These are phyloP conservation scores for Diaporthe citri DNA, from an alignment of 2,329 filamentous ascomycete genomes.

Conservation along the genomic window DNA sequence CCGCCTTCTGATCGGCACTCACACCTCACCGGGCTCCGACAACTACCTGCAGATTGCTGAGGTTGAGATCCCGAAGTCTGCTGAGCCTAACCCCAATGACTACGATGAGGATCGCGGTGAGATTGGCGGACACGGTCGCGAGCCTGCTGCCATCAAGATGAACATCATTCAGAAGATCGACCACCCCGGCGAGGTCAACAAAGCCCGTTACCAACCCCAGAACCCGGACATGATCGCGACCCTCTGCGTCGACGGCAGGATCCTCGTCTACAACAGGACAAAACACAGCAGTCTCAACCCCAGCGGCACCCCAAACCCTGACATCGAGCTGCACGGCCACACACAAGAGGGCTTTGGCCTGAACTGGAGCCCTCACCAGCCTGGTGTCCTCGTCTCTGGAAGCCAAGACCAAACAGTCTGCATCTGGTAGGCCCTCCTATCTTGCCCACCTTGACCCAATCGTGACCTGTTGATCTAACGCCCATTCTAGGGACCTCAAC, in stretches of 20 bases:
- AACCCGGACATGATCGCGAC: slow-evolving; percentile 98
- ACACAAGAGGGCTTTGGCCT: slow-evolving; percentile 91
- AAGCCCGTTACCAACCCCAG: slow-evolving; percentile 96
- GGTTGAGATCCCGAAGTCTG: slow-evolving; percentile 88
- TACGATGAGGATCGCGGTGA: slow-evolving; percentile 94
- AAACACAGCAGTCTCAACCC: slow-evolving; percentile 85
- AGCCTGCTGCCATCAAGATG: slow-evolving; percentile 83
- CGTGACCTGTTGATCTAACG: neutral
- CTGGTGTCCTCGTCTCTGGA: slow-evolving; percentile 87
- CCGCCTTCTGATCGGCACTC: slow-evolving; percentile 91
- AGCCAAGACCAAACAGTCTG: slow-evolving; percentile 93
- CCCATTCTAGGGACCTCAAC: slow-evolving; percentile 36
- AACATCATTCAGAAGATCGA: slow-evolving; percentile 95
- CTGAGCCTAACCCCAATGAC: slow-evolving; percentile 80
- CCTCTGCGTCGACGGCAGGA: slow-evolving; percentile 86
- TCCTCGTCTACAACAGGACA: slow-evolving; percentile 95
- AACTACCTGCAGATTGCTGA: slow-evolving; percentile 97
- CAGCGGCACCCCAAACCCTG: slow-evolving; percentile 79
- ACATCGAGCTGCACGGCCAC: slow-evolving; percentile 89
- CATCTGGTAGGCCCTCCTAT: slow-evolving; percentile 76
- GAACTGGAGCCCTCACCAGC: slow-evolving; percentile 88
- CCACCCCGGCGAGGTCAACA: slow-evolving; percentile 97
- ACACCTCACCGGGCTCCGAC: slow-evolving; percentile 86
- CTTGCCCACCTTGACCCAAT: neutral
- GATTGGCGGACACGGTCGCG: slow-evolving; percentile 91